A percentile compares a stretch with the other conserved stretches of the same genome.
phyloP scores from a whole-genome alignment of 2,329 filamentous ascomycete genomes.

The Tolypocladium paradoxum region DNA sequence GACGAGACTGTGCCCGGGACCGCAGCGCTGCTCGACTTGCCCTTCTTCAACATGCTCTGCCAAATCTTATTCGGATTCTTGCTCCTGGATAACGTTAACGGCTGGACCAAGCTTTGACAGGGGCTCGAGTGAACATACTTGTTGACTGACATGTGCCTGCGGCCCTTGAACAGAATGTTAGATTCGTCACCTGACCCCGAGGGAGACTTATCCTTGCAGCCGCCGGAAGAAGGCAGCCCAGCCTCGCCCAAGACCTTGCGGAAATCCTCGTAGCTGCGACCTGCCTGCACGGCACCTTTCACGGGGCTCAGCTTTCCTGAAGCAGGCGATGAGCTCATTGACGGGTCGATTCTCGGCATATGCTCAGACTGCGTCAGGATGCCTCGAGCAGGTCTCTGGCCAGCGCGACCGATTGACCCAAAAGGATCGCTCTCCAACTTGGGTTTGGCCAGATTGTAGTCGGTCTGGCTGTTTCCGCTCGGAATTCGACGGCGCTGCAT shows the following conservation, averaged over 20 bases:
- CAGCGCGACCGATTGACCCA: slow-evolving; percentile 7
- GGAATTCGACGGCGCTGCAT: background rate
- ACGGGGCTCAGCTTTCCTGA: slow-evolving; percentile 12
- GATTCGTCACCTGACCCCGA: slow-evolving; percentile 22
- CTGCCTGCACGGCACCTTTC: slow-evolving; percentile 13
- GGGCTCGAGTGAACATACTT: slow-evolving; percentile 15
- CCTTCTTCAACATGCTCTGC: slow-evolving; percentile 40
- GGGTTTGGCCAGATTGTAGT: background rate
- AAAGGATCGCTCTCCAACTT: slow-evolving; percentile 12
- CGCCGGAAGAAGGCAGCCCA: slow-evolving; percentile 1
- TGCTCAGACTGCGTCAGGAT: slow-evolving; percentile 23
- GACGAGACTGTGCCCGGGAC: slow-evolving; percentile 39
- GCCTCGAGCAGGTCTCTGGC: slow-evolving; percentile 10
- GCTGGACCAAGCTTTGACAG: background rate
- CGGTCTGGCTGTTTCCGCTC: background rate
- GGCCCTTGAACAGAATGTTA: slow-evolving; percentile 27
- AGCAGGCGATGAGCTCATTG: slow-evolving; percentile 9
- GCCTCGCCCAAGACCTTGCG: slow-evolving; percentile 11
- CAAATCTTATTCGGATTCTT: slow-evolving; percentile 34
- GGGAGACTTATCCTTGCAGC: slow-evolving; percentile 13
- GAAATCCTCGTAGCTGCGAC: slow-evolving; percentile 16
- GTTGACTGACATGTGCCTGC: slow-evolving; percentile 14
- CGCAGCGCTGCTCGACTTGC: slow-evolving; percentile 34
- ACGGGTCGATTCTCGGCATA: slow-evolving; percentile 12
- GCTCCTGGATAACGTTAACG: slow-evolving; percentile 17